phyloP scores from a whole-genome alignment of 2,329 filamentous ascomycete species.

The Tolypocladium guangdongense region DNA sequence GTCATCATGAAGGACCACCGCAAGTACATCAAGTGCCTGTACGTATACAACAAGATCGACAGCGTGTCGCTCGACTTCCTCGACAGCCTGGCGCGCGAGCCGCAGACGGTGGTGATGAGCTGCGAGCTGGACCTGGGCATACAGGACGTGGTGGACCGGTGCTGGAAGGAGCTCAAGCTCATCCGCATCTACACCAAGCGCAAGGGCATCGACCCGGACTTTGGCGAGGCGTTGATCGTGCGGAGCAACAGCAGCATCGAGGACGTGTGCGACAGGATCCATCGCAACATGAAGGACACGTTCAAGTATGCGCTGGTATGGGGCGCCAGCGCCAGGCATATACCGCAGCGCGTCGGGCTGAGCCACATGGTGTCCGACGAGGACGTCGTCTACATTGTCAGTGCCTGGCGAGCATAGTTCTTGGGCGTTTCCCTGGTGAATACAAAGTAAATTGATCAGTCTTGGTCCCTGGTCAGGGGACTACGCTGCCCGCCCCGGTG shows the following conservation, averaged over 20 bases:
- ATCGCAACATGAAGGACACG: constrained; percentile 89
- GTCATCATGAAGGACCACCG: constrained; percentile 99
- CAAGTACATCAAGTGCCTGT: constrained; percentile 90
- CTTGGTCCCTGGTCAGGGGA: background rate
- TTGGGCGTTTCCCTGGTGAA: background rate
- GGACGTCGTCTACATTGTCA: constrained; percentile 59
- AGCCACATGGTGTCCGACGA: constrained; percentile 65
- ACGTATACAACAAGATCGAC: constrained; percentile 99
- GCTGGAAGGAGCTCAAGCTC: constrained; percentile 84
- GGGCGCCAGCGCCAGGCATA: constrained; percentile 90
- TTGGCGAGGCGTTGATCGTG: constrained; percentile 86
- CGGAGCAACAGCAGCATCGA: constrained; percentile 80
- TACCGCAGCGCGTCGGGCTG: constrained; percentile 86
- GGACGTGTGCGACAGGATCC: constrained; percentile 93
- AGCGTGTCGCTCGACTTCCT: constrained; percentile 87
- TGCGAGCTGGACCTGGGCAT: constrained; percentile 94
- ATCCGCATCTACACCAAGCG: constrained; percentile 96
- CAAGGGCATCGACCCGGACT: constrained; percentile 83
- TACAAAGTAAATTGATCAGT: constrained; percentile 1
- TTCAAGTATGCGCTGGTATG: constrained; percentile 99
- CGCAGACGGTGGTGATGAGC: constrained; percentile 91
- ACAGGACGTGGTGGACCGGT: constrained; percentile 84
- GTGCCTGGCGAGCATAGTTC: constrained; percentile 50
- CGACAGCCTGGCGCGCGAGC: constrained; percentile 82
- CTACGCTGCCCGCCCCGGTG: background rate